Base-by-base conservation (phyloP, 2,329 filamentous ascomycete species). In the Beauveria varroae region DNA sequence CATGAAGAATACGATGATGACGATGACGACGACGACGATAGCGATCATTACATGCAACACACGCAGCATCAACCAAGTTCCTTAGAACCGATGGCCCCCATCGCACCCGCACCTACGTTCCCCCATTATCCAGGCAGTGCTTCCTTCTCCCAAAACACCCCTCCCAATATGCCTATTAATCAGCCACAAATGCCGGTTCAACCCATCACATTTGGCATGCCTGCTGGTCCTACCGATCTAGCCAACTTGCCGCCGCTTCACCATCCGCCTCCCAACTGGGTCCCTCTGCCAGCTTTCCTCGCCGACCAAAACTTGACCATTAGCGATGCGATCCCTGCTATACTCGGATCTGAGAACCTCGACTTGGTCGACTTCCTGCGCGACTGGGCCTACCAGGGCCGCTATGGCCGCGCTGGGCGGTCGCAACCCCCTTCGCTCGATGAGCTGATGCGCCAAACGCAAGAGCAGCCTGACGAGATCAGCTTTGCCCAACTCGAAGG, bases 401-500 rank as follows among this genome's bases (percentile, higher is more conserved):
- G 67, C 30, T 64, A 28, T 22, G 62, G 65, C 64, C 66, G 63
- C 66, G 64, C 37, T 37, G 68, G 60, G 50, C 71, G 62, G 63
- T 66, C 57, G 62, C 67, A 63, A 63, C 66, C 65, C 43, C 73
- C 68, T 18, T 67, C 61, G 63, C 67, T 69, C 63, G 70, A 62
- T n/a, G 64, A 68, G 8, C 74, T 78, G 56, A 67, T 73, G 37
- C 67, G 68, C 56, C 70, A 73, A 63, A 69, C 41, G 26, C 61
- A 54, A 37, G 30, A 40, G 34, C 41, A 50, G n/a, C 47, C 44
- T 14, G 58, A 66, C 7, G 64, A 70, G 50, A 66, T 76, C 37
- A 63, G 69, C 3, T 80, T 79, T 63, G 67, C 69, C 6, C 78
- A 86, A 57, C 75, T 88, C 7, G 68, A 74, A n/a, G 84, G 83